These are phyloP conservation scores for Neonectria sp. DNA, from an alignment of 2,329 filamentous ascomycete genomes.

Conservation along the genomic window DNA sequence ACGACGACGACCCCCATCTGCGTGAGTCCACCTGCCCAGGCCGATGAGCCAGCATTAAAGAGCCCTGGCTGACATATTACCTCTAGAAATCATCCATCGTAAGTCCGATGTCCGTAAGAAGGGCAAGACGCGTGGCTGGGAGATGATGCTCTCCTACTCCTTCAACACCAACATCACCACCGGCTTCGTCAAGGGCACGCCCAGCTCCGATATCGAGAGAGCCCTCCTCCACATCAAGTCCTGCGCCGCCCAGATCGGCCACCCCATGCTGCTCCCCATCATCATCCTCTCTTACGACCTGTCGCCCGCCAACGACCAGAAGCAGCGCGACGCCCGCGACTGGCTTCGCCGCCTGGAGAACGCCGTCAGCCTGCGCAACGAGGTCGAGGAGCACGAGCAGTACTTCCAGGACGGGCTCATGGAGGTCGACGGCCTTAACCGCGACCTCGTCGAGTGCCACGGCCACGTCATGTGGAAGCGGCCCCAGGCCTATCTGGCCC, in stretches of 20 bases:
- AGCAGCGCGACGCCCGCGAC: slow-evolving; percentile 74
- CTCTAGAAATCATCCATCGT: slow-evolving; percentile 71
- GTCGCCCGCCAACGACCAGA: slow-evolving; percentile 69
- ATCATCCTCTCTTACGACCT: slow-evolving; percentile 73
- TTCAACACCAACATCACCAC: slow-evolving; percentile 70
- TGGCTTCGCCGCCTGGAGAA: slow-evolving; percentile 74
- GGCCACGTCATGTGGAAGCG: slow-evolving; percentile 75
- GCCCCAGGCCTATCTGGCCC: slow-evolving; percentile 72
- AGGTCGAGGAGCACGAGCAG: slow-evolving; percentile 69
- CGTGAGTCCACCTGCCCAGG: slow-evolving; percentile 58
- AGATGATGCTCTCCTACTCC: slow-evolving; percentile 73
- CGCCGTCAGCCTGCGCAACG: slow-evolving; percentile 72
- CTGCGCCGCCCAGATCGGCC: slow-evolving; percentile 65
- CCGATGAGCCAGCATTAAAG: not conserved
- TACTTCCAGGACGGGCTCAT: slow-evolving; percentile 68
- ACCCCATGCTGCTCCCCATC: slow-evolving; percentile 72
- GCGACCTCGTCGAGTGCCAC: slow-evolving; percentile 75
- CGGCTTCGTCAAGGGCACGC: slow-evolving; percentile 74
- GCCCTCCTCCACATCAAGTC: slow-evolving; percentile 66
- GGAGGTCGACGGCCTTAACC: slow-evolving; percentile 72
- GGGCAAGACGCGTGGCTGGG: slow-evolving; percentile 75
- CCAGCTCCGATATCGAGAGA: slow-evolving; percentile 67
- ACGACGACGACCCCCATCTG: slow-evolving; percentile 70
- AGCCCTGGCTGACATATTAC: not conserved
- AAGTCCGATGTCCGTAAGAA: slow-evolving; percentile 78